Evolutionary conservation across 2,329 filamentous ascomycete species (phyloP).

Genomic region (Raffaelea ambrosiae): DNA sequence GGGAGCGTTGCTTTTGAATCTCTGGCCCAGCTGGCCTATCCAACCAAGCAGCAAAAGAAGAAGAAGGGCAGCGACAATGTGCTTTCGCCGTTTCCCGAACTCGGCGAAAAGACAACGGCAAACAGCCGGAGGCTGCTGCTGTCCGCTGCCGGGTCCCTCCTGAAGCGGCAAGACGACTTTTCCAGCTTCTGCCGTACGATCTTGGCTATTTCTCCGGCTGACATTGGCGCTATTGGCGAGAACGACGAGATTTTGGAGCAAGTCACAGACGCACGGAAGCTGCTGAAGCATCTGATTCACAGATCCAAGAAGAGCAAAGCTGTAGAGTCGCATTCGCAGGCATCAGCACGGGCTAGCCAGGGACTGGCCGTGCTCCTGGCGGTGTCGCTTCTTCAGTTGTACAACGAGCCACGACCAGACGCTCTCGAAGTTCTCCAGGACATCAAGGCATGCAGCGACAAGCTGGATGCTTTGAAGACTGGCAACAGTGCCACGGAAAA

Average conservation of each 20-base stretch:
- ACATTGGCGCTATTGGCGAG: constrained; percentile 43
- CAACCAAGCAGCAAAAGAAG: constrained; percentile 22
- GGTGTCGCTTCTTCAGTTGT: constrained; percentile 77
- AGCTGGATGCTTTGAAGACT: constrained; percentile 38
- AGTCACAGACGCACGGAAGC: constrained; percentile 40
- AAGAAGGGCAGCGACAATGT: constrained; percentile 18
- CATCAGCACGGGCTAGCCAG: constrained; percentile 35
- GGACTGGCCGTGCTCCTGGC: constrained; percentile 76
- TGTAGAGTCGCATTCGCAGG: constrained; percentile 15
- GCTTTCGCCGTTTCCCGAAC: constrained; percentile 20
- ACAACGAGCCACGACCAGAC: constrained; percentile 74
- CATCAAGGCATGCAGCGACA: constrained; percentile 66
- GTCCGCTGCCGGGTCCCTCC: constrained; percentile 49
- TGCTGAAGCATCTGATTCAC: constrained; percentile 42
- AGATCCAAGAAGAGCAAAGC: constrained; percentile 32
- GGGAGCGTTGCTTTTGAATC: constrained; percentile 34
- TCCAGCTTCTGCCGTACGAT: constrained; percentile 45
- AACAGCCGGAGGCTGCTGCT: constrained; percentile 48
- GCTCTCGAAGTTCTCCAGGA: constrained; percentile 76
- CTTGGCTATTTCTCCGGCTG: constrained; percentile 41
- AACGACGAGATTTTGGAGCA: constrained; percentile 45
- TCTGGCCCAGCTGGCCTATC: constrained; percentile 47
- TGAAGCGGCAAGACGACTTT: constrained; percentile 44
- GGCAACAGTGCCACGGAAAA: no score
- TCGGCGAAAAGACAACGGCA: constrained; percentile 47